Evolutionary conservation across 169 alveolate genomes (phyloP).

Genomic region (Plasmodium relictum): DNA sequence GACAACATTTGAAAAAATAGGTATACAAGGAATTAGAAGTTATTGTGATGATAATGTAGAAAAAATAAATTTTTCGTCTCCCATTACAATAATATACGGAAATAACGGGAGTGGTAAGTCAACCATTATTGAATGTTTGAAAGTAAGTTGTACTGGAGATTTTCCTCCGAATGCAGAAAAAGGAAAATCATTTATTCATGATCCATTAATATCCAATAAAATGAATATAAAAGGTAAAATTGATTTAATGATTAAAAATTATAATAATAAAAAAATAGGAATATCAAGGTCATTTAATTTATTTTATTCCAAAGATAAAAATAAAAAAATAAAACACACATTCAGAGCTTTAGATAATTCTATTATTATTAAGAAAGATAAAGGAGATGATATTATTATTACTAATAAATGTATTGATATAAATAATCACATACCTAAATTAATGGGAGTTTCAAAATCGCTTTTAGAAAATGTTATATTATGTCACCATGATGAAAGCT

Average conservation of each 20-base stretch:
- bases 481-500: constrained; percentile 98
- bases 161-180: constrained; percentile 96
- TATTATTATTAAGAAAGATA: constrained; percentile 60
- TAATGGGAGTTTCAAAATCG: constrained; percentile 95
- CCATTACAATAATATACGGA: constrained; percentile 98
- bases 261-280: constrained; percentile 79
- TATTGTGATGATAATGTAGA: constrained; percentile 94
- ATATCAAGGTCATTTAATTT: constrained; percentile 88
- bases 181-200: constrained; percentile 96
- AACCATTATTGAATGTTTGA: constrained; percentile 97
- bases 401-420: constrained; percentile 91
- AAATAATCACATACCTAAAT: constrained; percentile 93
- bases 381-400: constrained; percentile 76
- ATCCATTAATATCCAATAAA: constrained; percentile 90
- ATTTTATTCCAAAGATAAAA: constrained; percentile 82
- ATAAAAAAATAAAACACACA: constrained; percentile 79
- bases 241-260: constrained; percentile 86
- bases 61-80: constrained; percentile 94
- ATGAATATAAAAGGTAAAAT: constrained; percentile 93
- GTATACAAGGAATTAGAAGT: constrained; percentile 97
- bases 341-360: constrained; percentile 81
- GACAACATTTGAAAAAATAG: constrained; percentile 95
- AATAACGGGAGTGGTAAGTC: constrained; percentile 99
- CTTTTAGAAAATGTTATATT: constrained; percentile 96
- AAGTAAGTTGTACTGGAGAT: constrained; percentile 95